A percentile compares a stretch with the other conserved stretches of the same genome.
phyloP scores from a whole-genome alignment of 2,329 filamentous ascomycete species.

The Xylaria arbuscula region DNA sequence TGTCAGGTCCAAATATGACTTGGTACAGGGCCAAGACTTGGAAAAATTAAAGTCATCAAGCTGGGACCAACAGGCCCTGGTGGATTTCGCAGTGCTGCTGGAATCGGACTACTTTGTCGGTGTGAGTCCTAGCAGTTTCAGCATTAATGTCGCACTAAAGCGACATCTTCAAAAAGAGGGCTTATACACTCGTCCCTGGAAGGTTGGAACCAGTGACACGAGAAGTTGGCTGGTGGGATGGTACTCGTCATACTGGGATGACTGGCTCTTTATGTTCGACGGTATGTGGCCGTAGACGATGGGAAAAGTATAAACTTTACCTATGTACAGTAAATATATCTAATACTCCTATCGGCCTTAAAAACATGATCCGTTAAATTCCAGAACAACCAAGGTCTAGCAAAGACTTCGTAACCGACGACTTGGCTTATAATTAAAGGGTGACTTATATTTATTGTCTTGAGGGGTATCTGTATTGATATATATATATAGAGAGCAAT shows the following conservation, averaged over 20 bases:
- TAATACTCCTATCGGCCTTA: not conserved
- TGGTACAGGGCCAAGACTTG: constrained; percentile 49
- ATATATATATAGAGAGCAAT: constrained; percentile 31
- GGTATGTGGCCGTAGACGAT: constrained; percentile 54
- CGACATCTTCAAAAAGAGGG: constrained; percentile 55
- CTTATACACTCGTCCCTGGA: constrained; percentile 56
- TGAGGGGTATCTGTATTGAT: constrained; percentile 30
- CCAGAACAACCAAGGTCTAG: not conserved
- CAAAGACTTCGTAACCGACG: not conserved
- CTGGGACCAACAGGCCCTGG: constrained; percentile 58
- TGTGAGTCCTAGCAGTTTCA: constrained; percentile 61
- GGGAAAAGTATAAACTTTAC: not conserved
- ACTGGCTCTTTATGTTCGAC: constrained; percentile 62
- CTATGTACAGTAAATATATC: not conserved
- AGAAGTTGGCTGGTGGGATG: constrained; percentile 56
- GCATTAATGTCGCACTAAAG: constrained; percentile 59
- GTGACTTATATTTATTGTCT: constrained; percentile 3
- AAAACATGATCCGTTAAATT: not conserved
- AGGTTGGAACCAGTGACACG: constrained; percentile 53
- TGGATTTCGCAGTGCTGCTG: constrained; percentile 56
- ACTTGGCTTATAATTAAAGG: not conserved
- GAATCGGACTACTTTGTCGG: constrained; percentile 55
- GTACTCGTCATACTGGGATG: constrained; percentile 58
- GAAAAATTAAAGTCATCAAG: constrained; percentile 50
- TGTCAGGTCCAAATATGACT: constrained; percentile 54